Evolutionary conservation across 78 protist species (phyloP), one percentile per base, ranked within the genome.

Genomic region (Andalucia godoyi): DNA sequence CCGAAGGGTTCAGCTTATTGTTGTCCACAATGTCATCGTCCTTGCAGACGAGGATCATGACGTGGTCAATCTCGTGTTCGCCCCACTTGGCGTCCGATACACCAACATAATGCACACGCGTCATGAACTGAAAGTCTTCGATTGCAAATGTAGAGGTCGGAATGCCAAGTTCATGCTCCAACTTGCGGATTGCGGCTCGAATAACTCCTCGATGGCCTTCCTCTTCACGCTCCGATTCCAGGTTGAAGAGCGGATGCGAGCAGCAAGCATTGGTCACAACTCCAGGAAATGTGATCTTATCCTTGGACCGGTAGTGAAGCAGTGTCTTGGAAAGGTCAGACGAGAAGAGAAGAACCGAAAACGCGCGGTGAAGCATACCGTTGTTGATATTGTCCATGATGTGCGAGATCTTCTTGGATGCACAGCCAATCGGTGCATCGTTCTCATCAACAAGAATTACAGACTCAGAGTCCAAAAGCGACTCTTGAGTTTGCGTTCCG

Each of bases 231-330:
- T 74, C 4, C 74, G 29, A 54, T 81, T 60, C 63, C 13, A 12
- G 23, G 37, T 34, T 21, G 61, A 60, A 38, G 18, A 85, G 71
- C 8, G 91, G 91, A 43, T 89, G 95, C 17, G 79, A 62, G 66
- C 95, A 89, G 74, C 88, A 81, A 12, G 95, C 85, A 72, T 89
- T 89, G n/a, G 91, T 82, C 88, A 81, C 85, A 25, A 29, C 13
- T 42, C 37, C 54, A 5, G 95, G 95, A 39, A 89, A 89, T 8
- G 88, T 83, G 29, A 81, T 79, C 77, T 89, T 89, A 29, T 66
- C 72, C 3, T 8, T 25, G 17, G 95, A 68, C 0, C 95, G 78
- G 58, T 79, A 76, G 36, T 89, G 95, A 2, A 89, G 66, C 27
- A 89, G 63, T 0, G 85, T 66, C 51, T 75, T 13, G 66, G 72